Evolutionary conservation across 2,329 filamentous ascomycete species (phyloP), one percentile per base, ranked within the genome.

Genomic region (Pseudogymnoascus sp.): DNA sequence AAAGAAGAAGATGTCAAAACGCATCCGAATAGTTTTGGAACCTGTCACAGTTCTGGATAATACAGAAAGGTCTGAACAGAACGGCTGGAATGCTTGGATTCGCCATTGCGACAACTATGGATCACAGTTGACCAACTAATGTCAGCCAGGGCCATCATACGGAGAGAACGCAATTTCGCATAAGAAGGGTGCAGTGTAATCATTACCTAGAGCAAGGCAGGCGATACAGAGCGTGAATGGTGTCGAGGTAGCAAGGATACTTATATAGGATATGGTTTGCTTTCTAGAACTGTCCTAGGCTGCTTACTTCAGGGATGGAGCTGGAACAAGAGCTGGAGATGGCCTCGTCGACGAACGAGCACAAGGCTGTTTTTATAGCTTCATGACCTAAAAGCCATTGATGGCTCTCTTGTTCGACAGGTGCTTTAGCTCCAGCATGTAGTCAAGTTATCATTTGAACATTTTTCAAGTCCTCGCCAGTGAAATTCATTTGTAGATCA

Each of bases 11-110:
- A 43, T 59, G 4, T 64, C 64, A 18, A 30, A 47, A 20, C 63
- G 58, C 25, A 63, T 62, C 5, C 60, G 64, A 14, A 15, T 66
- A 6, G 62, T 66, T 3, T 28, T 67, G 6, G 65, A 67, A 22
- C 63, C 62, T 3, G 36, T 65, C 22, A 35, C 28, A 7, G 63
- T 66, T n/a, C 22, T 63, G 11, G 53, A 62, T 6, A 57, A 66
- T 33, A 22, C 38, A n/a, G 38, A 62, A 28, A 35, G 61, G 11
- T 62, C 62, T 18, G 57, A 63, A 9, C 38, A 61, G 14, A 60
- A 58, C n/a, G 66, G 66, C 12, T 67, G 65, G 65, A 53, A 9
- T 8, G 50, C 43, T 50, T 65, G 64, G 64, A 33, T 53, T 20
- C 47, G 47, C 25, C 47, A 53, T 18, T 53, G 47, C 15, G 47